phyloP scores from a whole-genome alignment of 257 asterid species.

The Voacanga thouarsii region DNA sequence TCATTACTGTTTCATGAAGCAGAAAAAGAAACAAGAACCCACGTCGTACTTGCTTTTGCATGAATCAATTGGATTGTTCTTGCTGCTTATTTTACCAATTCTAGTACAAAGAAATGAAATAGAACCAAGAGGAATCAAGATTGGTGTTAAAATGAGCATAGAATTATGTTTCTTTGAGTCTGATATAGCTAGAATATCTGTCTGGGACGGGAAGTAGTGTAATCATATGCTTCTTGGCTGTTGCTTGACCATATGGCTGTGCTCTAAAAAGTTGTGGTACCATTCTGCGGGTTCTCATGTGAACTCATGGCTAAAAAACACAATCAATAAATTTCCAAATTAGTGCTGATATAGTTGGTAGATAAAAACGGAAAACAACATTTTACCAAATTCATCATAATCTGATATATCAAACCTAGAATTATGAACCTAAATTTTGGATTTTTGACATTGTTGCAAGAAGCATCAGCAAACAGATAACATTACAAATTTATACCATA shows the following conservation, averaged over 20 bases:
- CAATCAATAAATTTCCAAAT: not conserved
- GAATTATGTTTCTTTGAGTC: constrained; percentile 2
- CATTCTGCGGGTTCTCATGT: not conserved
- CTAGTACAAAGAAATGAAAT: not conserved
- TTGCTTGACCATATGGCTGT: constrained; percentile 10
- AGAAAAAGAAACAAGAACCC: not conserved
- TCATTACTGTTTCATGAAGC: not conserved
- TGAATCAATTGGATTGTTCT: constrained; percentile 3
- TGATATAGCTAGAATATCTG: not conserved
- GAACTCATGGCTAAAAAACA: not conserved
- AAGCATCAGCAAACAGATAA: not conserved
- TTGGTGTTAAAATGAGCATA: not conserved
- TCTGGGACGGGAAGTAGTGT: not conserved
- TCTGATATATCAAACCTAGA: not conserved
- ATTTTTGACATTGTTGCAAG: not conserved
- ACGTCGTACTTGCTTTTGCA: not conserved
- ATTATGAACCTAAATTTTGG: not conserved
- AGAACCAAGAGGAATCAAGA: not conserved
- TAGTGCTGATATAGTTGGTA: not conserved
- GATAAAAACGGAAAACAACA: not conserved
- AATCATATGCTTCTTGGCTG: constrained; percentile 13
- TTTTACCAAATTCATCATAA: not conserved
- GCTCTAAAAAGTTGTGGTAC: not conserved
- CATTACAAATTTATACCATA: not conserved
- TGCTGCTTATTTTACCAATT: not conserved